Evolutionary conservation across 2,329 filamentous ascomycete species (phyloP).

Genomic region (Macrophomina tecta): DNA sequence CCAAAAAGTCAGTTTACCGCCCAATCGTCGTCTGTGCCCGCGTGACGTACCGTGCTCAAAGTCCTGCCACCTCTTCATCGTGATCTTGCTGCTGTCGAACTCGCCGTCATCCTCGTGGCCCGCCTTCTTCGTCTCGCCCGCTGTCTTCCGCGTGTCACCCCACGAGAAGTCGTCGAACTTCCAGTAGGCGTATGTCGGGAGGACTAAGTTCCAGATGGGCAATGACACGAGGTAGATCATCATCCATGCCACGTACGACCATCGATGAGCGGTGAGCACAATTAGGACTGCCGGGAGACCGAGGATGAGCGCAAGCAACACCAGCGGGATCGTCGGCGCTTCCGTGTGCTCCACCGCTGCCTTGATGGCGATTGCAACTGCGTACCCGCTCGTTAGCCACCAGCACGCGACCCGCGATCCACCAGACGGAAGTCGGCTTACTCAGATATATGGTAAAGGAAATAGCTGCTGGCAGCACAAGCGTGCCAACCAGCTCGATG

Average conservation of each 20-base stretch:
- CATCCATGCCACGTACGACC: conserved; percentile 96
- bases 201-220: conserved; percentile 96
- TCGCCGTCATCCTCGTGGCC: conserved; percentile 90
- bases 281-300: conserved; percentile 93
- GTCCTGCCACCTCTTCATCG: conserved; percentile 98
- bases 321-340: conserved; percentile 85
- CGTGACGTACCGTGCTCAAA: conserved; percentile 74
- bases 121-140: conserved; percentile 85
- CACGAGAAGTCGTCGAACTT: conserved; percentile 99
- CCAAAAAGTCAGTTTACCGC: conserved; percentile 36
- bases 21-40: not conserved
- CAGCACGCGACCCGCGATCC: not conserved
- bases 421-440: conserved; percentile 58
- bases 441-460: conserved; percentile 95
- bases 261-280: conserved; percentile 88
- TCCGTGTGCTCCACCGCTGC: conserved; percentile 59
- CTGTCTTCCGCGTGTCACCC: conserved; percentile 97
- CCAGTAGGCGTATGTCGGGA: conserved; percentile 96
- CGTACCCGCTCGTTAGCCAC: conserved; percentile 36
- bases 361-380: conserved; percentile 85
- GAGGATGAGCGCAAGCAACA: conserved; percentile 87
- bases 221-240: conserved; percentile 90
- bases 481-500: conserved; percentile 90
- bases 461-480: conserved; percentile 94
- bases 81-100: conserved; percentile 98